Base-by-base conservation (phyloP, 2,329 filamentous ascomycete genomes). In the Ceratocystis eucalypticola region DNA sequence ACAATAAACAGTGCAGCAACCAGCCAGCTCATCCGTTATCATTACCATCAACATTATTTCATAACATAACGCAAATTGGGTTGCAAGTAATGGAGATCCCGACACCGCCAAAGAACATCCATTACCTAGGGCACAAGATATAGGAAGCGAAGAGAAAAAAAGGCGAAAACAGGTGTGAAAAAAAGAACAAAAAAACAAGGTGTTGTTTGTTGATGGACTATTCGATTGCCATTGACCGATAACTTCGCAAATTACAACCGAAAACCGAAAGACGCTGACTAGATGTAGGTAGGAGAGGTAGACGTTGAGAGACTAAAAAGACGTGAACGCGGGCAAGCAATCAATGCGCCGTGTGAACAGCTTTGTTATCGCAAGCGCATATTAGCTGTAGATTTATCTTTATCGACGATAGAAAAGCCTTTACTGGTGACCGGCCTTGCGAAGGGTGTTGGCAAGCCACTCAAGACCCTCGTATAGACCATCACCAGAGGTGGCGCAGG, bases 391-490 rank as follows among this genome's bases (percentile, higher is more conserved):
- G 61, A 50, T 69, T 68, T 61, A 64, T 65, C 59, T 66, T 66
- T 50, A 41, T 46, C 30, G 55, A 59, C 55, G 28, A 59, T 46
- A 64, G 50, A 57, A 61, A 64, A 64, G 28, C 30, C 73, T 80
- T 79, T 85, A 86, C 78, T 84, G 80, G 74, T 83, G 81, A 74
- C 82, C 82, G 74, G 83, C 80, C 84, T 92, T 92, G 79, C 87
- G 85, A 78, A 94, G 86, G 75, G 88, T 88, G 77, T 84, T 87
- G 77, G 88, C 88, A 75, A 92, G 86, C 88, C 89, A 93, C 82
- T 93, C 92, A 75, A 97, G 90, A 87, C 93, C 93, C 82, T 97
- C 93, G 80, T 97, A 97, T 75, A 97, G 89, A 91, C 93, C 93
- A 79, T 97, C 94, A 85, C 93, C 93, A 72, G 92, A 96, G 73